A percentile compares a stretch with the other conserved stretches of the same genome.
Conservation (phyloP, 2,329 filamentous ascomycete species). For the Hymenoscyphus fraxineus region DNA sequence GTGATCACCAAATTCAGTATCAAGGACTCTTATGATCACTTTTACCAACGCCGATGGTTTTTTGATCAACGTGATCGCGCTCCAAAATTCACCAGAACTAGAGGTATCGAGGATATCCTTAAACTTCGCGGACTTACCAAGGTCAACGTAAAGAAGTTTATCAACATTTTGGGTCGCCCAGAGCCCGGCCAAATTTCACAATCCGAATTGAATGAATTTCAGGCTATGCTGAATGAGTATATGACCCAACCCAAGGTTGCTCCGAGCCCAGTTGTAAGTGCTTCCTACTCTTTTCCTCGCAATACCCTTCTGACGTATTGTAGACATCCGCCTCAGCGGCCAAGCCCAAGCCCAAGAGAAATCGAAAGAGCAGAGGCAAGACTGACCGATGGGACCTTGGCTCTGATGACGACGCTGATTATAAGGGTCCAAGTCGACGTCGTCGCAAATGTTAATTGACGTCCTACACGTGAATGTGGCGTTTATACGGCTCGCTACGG, state of each 20-base stretch:
- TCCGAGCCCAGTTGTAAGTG: not conserved
- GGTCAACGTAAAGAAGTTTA: slow-evolving; percentile 15
- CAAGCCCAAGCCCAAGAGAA: not conserved
- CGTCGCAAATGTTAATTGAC: too few relatives aligned
- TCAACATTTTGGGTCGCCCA: not conserved
- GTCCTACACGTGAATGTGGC: too few relatives aligned
- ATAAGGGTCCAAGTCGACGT: not conserved
- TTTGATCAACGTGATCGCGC: slow-evolving; percentile 12
- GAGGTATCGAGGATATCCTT: slow-evolving; percentile 20
- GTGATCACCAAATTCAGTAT: slow-evolving; percentile 8
- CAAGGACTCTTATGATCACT: too few relatives aligned
- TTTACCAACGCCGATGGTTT: not conserved
- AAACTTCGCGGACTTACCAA: slow-evolving; percentile 18
- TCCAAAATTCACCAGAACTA: slow-evolving; percentile 17
- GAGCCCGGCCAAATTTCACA: not conserved
- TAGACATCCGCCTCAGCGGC: not conserved
- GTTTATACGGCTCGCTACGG: too few relatives aligned
- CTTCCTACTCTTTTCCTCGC: not conserved
- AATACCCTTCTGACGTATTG: not conserved
- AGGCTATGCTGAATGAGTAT: slow-evolving; percentile 13
- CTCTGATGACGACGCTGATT: not conserved
- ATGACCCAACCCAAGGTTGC: slow-evolving; percentile 11
- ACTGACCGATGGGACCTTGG: not conserved
- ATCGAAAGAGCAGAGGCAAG: not conserved
- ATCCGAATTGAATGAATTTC: slow-evolving; percentile 10